Base-by-base conservation (phyloP, 2,329 filamentous ascomycete species). In the Myriosclerotinia curreyana region DNA sequence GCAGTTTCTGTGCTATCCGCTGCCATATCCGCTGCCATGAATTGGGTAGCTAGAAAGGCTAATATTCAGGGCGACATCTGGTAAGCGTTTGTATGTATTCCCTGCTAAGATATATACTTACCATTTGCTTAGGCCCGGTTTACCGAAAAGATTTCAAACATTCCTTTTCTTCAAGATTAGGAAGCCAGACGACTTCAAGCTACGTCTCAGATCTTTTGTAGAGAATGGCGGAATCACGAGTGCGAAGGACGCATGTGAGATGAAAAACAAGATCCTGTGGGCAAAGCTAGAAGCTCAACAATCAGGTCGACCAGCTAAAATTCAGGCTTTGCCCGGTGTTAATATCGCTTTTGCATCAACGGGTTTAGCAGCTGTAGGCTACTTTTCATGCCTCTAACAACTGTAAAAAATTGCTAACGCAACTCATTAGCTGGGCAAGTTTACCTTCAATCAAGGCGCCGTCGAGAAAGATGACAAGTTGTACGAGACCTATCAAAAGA, bases 21-120 rank as follows among this genome's bases (percentile, higher is more conserved):
- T 28, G 34, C 1, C 40, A 58, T 58, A 46, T n/a, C 1, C n/a
- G 20, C 17, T 28, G 34, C 1, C 40, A 58, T 58, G 54, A 58
- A 20, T 17, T 58, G 20, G 54, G 34, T 46, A 58, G 40, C 40
- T 22, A 58, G 54, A 46, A 58, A 58, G 12, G 22, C 54, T 7
- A 58, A 58, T n/a, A 58, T 58, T 25, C 54, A 58, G 42, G 54
- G 54, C 5, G 54, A 58, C 34, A 58, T 58, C 28, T 58, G 54
- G 54, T 58, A 34, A 58, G 40, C 28, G 14, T 46, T 34, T 11
- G 5, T 3, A 11, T 5, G 22, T 12, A 11, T 15, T 6, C 7
- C 5, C 4, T 22, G 28, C 14, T 6, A 44, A 46, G 1, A 34
- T 22, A 17, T 58, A 7, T 34, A 17, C 54, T 58, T 9, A 58